phyloP scores from a whole-genome alignment of 2,329 filamentous ascomycete species.

The Coniella vitis region DNA sequence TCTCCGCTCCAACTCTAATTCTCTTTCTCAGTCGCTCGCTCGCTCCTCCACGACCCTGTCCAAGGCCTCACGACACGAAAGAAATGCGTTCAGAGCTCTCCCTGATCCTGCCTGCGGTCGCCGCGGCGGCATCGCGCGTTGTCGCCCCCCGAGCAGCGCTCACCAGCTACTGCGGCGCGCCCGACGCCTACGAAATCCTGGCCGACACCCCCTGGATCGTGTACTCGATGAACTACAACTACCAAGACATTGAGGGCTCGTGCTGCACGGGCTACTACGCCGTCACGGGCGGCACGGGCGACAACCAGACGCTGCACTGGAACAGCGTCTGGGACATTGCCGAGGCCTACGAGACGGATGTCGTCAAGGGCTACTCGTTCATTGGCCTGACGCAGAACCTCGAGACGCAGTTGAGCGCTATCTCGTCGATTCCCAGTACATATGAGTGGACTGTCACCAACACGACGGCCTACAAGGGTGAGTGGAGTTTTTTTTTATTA shows the following conservation, averaged over 20 bases:
- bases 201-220: constrained; percentile 36
- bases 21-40: neutral
- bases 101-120: neutral
- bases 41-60: neutral
- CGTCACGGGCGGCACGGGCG: constrained; percentile 27
- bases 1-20: neutral
- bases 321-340: constrained; percentile 32
- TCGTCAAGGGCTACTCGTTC: constrained; percentile 38
- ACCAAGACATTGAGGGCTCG: constrained; percentile 29
- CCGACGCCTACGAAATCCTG: constrained; percentile 26
- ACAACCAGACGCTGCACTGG: constrained; percentile 28
- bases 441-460: constrained; percentile 35
- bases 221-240: constrained; percentile 39
- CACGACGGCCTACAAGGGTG: constrained; percentile 31
- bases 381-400: constrained; percentile 36
- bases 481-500: too few relatives aligned
- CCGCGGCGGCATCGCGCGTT: constrained; percentile 1
- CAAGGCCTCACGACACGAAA: too few relatives aligned
- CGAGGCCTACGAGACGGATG: constrained; percentile 26
- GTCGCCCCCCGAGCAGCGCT: neutral
- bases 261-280: constrained; percentile 33
- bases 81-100: constrained; percentile 9
- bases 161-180: constrained; percentile 19
- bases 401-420: constrained; percentile 30
- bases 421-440: constrained; percentile 31